Percentiles rank a stretch among this genome's conserved stretches.
phyloP scores from a whole-genome alignment of 1,139 yeast genomes.

The Groenewaldozyma sp. region DNA sequence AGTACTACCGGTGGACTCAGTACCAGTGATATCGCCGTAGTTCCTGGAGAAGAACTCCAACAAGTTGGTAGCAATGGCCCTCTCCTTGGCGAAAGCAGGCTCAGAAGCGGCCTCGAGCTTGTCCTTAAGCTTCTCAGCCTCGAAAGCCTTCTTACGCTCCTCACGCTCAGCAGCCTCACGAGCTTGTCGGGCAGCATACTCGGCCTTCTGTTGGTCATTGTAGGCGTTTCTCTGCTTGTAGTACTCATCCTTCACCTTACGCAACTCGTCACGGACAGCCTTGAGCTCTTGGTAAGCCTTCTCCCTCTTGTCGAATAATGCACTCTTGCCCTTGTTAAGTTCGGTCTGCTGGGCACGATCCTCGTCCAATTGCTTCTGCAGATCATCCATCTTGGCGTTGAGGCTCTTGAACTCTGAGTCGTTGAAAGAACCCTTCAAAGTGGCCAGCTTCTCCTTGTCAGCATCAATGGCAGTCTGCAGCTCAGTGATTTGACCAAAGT shows the following conservation, averaged over 20 bases:
- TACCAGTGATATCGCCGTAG: constrained; percentile 28
- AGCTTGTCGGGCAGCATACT: constrained; percentile 49
- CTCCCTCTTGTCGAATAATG: constrained; percentile 55
- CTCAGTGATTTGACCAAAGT: constrained; percentile 63
- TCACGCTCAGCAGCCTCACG: constrained; percentile 48
- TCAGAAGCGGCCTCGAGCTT: constrained; percentile 63
- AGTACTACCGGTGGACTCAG: constrained; percentile 19
- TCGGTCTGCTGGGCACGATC: constrained; percentile 53
- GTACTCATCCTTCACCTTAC: constrained; percentile 39
- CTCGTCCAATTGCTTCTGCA: constrained; percentile 52
- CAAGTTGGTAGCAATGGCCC: constrained; percentile 62
- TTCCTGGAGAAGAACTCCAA: constrained; percentile 70
- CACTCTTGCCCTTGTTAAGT: constrained; percentile 57
- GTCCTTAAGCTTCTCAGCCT: constrained; percentile 38
- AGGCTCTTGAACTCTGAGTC: constrained; percentile 55
- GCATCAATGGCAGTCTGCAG: constrained; percentile 73
- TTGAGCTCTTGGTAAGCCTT: constrained; percentile 63
- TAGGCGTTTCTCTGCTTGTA: constrained; percentile 25
- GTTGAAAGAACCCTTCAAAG: constrained; percentile 60
- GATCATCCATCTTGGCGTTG: constrained; percentile 44
- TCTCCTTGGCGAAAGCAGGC: constrained; percentile 79
- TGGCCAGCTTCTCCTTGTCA: constrained; percentile 69
- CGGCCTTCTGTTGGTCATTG: constrained; percentile 41
- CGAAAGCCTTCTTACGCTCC: constrained; percentile 29
- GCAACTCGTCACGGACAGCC: constrained; percentile 50